These are phyloP conservation scores for Lepidium africanum DNA, from an alignment of 345 rosid genomes.

Conservation along the genomic window DNA sequence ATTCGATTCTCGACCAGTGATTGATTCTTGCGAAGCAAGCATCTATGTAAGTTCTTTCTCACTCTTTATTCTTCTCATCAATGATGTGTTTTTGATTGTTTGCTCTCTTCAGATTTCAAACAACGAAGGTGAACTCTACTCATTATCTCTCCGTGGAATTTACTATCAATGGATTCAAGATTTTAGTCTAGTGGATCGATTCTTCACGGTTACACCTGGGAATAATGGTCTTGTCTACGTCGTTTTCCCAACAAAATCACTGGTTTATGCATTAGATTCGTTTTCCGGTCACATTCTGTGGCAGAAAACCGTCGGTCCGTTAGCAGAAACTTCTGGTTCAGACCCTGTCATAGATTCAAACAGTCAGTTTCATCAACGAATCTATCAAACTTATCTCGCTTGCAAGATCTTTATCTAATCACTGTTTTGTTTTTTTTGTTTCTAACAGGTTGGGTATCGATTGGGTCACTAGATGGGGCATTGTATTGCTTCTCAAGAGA, in stretches of 20 bases:
- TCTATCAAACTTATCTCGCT: background rate
- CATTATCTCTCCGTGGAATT: constrained; percentile 56
- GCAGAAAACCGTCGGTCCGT: constrained; percentile 62
- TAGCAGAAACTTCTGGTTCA: constrained; percentile 33
- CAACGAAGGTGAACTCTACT: constrained; percentile 67
- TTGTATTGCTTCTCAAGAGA: constrained; percentile 68
- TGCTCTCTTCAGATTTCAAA: constrained; percentile 56
- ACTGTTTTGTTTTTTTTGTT: background rate
- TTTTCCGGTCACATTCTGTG: constrained; percentile 62
- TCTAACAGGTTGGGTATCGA: constrained; percentile 61
- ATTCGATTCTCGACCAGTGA: constrained; percentile 56
- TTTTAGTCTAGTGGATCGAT: constrained; percentile 49
- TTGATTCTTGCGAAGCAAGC: constrained; percentile 70
- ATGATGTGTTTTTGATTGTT: background rate
- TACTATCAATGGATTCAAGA: constrained; percentile 73
- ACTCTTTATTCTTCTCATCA: background rate
- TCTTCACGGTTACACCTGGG: constrained; percentile 59
- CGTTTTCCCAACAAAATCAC: constrained; percentile 40
- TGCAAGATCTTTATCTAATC: background rate
- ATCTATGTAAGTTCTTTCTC: constrained; percentile 46
- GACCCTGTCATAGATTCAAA: constrained; percentile 57
- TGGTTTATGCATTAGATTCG: constrained; percentile 55
- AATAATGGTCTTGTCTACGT: constrained; percentile 69
- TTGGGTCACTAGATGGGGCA: constrained; percentile 79
- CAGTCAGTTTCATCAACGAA: constrained; percentile 29